Conservation (phyloP, 148 eudicot genomes). For the Selenicereus undatus region DNA sequence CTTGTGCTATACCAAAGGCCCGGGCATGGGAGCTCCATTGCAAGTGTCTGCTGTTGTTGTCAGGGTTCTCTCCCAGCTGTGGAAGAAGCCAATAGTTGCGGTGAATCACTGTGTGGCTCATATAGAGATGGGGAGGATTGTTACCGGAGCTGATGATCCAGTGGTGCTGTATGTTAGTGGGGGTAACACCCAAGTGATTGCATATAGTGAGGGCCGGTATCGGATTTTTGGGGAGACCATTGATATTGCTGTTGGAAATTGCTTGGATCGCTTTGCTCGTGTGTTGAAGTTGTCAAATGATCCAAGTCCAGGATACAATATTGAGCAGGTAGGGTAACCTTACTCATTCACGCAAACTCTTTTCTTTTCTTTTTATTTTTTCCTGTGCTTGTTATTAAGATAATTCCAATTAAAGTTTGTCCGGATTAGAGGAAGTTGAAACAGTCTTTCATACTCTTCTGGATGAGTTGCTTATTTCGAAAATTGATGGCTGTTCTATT, state of each 20-base stretch:
- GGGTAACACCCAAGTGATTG: slow-evolving; percentile 95
- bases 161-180: slow-evolving; percentile 95
- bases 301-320: slow-evolving; percentile 94
- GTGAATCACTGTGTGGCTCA: slow-evolving; percentile 97
- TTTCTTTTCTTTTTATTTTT: not conserved
- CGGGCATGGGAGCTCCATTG: slow-evolving; percentile 93
- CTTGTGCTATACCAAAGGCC: slow-evolving; percentile 94
- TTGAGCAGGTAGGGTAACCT: slow-evolving; percentile 65
- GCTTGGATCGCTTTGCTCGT: slow-evolving; percentile 92
- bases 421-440: not conserved
- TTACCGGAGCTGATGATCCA: slow-evolving; percentile 88
- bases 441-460: not conserved
- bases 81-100: slow-evolving; percentile 89
- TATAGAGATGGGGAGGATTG: slow-evolving; percentile 95
- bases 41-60: slow-evolving; percentile 84
- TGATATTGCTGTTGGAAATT: slow-evolving; percentile 96
- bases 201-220: slow-evolving; percentile 89
- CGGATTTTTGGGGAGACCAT: slow-evolving; percentile 97
- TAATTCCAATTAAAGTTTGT: not conserved
- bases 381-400: not conserved
- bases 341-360: not conserved
- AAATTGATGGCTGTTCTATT: too few relatives aligned
- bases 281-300: slow-evolving; percentile 83
- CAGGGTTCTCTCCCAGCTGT: slow-evolving; percentile 76
- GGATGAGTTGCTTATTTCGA: not conserved